Conservation (phyloP, 2,329 filamentous ascomycete genomes). For the Fusarium sterilihyphosum region DNA sequence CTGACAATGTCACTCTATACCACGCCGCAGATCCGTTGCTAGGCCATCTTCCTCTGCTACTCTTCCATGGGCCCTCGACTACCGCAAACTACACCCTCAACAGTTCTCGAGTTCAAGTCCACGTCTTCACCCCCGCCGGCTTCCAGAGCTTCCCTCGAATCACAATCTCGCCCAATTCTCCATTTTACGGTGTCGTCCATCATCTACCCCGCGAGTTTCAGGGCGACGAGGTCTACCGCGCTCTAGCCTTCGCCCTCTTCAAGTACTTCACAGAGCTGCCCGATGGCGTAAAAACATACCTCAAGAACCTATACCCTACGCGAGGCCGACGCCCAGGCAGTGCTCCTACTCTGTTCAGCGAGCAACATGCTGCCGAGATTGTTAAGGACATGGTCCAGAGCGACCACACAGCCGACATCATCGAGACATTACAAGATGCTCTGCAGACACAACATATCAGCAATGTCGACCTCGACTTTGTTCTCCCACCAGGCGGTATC, state of each 20-base stretch:
- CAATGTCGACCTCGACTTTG: conserved; percentile 87
- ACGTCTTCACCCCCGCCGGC: conserved; percentile 89
- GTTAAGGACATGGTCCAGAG: conserved; percentile 85
- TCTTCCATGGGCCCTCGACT: conserved; percentile 93
- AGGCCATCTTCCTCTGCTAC: conserved; percentile 80
- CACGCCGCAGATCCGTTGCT: conserved; percentile 87
- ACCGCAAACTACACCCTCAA: conserved; percentile 87
- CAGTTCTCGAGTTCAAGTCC: conserved; percentile 93
- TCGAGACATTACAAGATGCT: conserved; percentile 77
- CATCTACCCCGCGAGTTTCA: conserved; percentile 93
- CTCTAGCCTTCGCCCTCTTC: conserved; percentile 88
- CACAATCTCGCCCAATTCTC: conserved; percentile 91
- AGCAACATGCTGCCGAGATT: conserved; percentile 92
- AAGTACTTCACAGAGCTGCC: conserved; percentile 95
- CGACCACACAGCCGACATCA: conserved; percentile 78
- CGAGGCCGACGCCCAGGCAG: conserved; percentile 69
- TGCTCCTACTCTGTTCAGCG: conserved; percentile 79
- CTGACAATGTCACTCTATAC: conserved; percentile 87
- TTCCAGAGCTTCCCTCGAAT: conserved; percentile 90
- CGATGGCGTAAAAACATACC: conserved; percentile 75
- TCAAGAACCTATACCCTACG: conserved; percentile 68
- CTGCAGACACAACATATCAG: conserved; percentile 84
- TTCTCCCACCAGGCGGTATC: conserved; percentile 82
- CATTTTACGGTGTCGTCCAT: conserved; percentile 89
- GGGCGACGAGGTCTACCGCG: conserved; percentile 92